These are phyloP conservation scores for Neofusicoccum cordaticola DNA, from an alignment of 2,329 filamentous ascomycete genomes.

Conservation along the genomic window DNA sequence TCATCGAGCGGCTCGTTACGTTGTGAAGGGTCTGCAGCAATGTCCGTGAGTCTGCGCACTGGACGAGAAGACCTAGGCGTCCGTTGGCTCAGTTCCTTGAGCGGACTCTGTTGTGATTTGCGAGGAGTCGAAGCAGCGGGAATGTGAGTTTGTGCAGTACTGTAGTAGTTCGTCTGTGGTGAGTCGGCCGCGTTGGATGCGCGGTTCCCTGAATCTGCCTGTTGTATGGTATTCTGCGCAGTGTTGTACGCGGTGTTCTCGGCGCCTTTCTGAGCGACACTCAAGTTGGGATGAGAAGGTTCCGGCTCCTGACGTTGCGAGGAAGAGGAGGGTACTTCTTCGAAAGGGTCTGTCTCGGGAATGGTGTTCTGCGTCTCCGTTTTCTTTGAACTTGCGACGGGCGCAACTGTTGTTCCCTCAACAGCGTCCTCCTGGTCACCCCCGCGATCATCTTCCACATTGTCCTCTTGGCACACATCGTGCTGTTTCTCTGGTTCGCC, in stretches of 20 bases:
- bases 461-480: neutral
- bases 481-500: neutral
- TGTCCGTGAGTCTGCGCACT: constrained; percentile 34
- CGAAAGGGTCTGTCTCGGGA: constrained; percentile 4
- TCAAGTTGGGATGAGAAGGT: neutral
- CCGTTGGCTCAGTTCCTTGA: constrained; percentile 4
- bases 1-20: constrained; percentile 3
- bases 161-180: neutral
- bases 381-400: neutral
- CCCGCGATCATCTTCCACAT: neutral
- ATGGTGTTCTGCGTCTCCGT: neutral
- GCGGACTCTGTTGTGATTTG: neutral
- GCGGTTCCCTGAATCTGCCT: neutral
- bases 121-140: constrained; percentile 22
- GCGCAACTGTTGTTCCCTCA: too few species aligned
- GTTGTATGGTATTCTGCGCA: neutral
- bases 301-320: neutral
- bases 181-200: neutral
- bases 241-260: neutral
- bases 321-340: neutral
- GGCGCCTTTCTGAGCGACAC: neutral
- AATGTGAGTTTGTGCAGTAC: constrained; percentile 40
- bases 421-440: neutral
- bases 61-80: constrained; percentile 11
- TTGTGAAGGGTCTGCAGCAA: constrained; percentile 34